Percentiles rank a stretch among this genome's conserved stretches.
Conservation (phyloP, 495 filamentous ascomycete genomes). For the Pyrenula massariospora region DNA sequence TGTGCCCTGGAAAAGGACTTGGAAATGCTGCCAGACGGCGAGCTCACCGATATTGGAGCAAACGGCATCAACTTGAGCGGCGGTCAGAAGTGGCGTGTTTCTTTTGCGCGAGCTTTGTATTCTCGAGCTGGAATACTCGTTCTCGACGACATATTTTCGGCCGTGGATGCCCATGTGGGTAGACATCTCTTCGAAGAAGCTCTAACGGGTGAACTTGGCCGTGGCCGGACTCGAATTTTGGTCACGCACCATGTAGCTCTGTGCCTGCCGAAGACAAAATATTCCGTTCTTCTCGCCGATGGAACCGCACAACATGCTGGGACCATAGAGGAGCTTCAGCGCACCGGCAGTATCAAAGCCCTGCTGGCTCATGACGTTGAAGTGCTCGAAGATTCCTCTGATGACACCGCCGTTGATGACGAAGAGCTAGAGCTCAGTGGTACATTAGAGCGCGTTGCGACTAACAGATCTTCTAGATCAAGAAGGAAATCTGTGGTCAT, state of each 20-base stretch:
- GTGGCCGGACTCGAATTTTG: constrained; percentile 63
- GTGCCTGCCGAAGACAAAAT: constrained; percentile 57
- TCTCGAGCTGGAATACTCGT: constrained; percentile 69
- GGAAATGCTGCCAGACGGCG: constrained; percentile 60
- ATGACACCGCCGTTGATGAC: constrained; percentile 20
- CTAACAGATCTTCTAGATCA: not conserved
- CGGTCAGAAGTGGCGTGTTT: constrained; percentile 73
- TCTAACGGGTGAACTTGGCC: constrained; percentile 53
- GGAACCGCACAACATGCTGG: constrained; percentile 54
- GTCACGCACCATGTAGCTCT: constrained; percentile 76
- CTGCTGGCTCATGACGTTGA: constrained; percentile 46
- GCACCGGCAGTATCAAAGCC: constrained; percentile 40
- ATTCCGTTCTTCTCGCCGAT: constrained; percentile 56
- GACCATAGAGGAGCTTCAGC: constrained; percentile 40
- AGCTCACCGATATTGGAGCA: constrained; percentile 67
- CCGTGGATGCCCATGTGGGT: constrained; percentile 58
- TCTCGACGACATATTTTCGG: constrained; percentile 77
- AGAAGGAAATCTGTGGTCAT: constrained; percentile 28
- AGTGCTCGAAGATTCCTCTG: not conserved
- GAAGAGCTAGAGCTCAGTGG: constrained; percentile 17
- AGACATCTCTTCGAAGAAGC: constrained; percentile 66
- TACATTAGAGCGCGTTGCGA: not conserved
- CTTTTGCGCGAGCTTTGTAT: constrained; percentile 69
- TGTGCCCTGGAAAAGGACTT: constrained; percentile 68
- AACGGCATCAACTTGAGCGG: constrained; percentile 79